Conservation (phyloP, 164 flowering plant species). For the Malania oleifera region DNA sequence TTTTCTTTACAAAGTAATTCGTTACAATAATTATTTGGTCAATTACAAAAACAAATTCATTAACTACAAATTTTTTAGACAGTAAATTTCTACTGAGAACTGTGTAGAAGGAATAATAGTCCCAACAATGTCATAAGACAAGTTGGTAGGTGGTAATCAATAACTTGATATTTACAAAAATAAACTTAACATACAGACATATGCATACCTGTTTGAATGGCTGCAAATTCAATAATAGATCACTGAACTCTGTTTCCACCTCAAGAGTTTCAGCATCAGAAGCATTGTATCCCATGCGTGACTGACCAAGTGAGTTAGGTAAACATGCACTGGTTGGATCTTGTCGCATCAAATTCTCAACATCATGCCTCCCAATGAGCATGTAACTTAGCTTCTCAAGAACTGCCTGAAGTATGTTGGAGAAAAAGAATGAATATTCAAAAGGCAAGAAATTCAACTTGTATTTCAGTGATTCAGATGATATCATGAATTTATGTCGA, state of each 20-base stretch:
- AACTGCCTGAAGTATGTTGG: conserved; percentile 77
- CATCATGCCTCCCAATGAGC: conserved; percentile 97
- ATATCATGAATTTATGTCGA: neutral
- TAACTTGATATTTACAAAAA: neutral
- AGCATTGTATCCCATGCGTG: conserved; percentile 26
- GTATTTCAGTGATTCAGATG: neutral
- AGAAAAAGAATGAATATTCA: conserved; percentile 2
- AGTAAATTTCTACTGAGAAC: too few species aligned
- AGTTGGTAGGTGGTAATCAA: neutral
- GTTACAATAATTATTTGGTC: neutral
- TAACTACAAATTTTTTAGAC: too few species aligned
- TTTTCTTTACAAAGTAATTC: neutral
- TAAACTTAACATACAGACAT: neutral
- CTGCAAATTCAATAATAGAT: conserved; percentile 59
- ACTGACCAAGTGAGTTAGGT: conserved; percentile 48
- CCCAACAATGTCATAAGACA: neutral
- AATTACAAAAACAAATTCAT: too few species aligned
- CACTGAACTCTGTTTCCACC: conserved; percentile 68
- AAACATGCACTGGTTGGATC: conserved; percentile 85
- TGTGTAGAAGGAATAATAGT: neutral
- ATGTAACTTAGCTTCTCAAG: conserved; percentile 98
- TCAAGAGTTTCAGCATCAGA: conserved; percentile 57
- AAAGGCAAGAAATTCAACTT: too few species aligned
- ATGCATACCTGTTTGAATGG: conserved; percentile 96
- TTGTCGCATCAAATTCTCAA: conserved; percentile 80